Base-by-base conservation (phyloP, 495 filamentous ascomycete species). In the Penicillium macrosclerotiorum region DNA sequence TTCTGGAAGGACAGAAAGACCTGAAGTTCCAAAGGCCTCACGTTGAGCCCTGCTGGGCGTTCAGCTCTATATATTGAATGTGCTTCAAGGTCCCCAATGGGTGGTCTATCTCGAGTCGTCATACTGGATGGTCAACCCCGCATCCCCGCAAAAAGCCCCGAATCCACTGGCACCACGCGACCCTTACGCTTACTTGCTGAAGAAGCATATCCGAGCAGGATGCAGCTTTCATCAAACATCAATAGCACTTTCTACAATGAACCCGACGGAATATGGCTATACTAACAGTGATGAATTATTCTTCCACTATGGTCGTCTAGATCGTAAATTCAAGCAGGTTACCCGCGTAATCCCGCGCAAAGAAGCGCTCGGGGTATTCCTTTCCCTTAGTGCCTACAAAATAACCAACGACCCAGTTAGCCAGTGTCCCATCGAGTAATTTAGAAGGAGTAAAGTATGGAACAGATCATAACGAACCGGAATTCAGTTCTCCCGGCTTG, bases 261-360 rank as follows among this genome's bases (percentile, higher is more conserved):
- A n/a, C n/a, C n/a, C n/a, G n/a, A n/a, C n/a, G n/a, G n/a, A n/a
- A n/a, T n/a, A n/a, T n/a, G n/a, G n/a, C n/a, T n/a, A n/a, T n/a
- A n/a, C n/a, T n/a, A n/a, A n/a, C n/a, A n/a, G n/a, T n/a, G n/a
- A n/a, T n/a, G 34, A 17, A 37, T 37, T 37, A 22, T 37, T 7
- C 12, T 36, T 36, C n/a, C 17, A 37, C 18, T 17, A 9, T 14
- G 12, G 26, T 7, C 17, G 8, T 11, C 47, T 62, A 84, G 38
- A 81, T 45, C 37, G 68, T 79, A 55, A 83, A 85, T 57, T 85
- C 81, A 31, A 85, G 57, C 44, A 74, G 49, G 57, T 85, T 85
- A 6, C 81, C 80, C 5, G 76, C 79, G 68, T 68, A 84, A 50
- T 84, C 81, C 41, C 81, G 66, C 1, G 79, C 81, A 60, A 85